These are phyloP conservation scores for Kuraishia piskuri DNA, from an alignment of 805 yeast species.

Conservation along the genomic window DNA sequence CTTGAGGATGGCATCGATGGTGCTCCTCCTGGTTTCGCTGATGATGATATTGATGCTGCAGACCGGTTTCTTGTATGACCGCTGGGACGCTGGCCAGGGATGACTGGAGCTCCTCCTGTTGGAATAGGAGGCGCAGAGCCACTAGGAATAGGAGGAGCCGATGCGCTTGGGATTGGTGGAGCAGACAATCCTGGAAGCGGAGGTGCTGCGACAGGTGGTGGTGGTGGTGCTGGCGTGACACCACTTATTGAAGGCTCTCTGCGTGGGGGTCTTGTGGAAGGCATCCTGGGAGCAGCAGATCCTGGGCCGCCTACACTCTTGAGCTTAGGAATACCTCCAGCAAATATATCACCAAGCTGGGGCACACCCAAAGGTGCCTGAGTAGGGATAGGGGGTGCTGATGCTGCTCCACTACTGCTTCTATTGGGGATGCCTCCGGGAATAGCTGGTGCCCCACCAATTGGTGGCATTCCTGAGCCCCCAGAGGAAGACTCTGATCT, in stretches of 20 bases:
- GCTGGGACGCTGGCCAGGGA: slow-evolving; percentile 1
- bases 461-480: slow-evolving; percentile 11
- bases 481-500: slow-evolving; percentile 19
- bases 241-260: neutral
- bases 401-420: neutral
- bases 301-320: slow-evolving; percentile 32
- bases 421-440: slow-evolving; percentile 10
- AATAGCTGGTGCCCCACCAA: slow-evolving; percentile 17
- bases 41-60: slow-evolving; percentile 8
- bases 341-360: slow-evolving; percentile 59
- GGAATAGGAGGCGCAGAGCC: slow-evolving; percentile 4
- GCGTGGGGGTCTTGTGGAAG: slow-evolving; percentile 12
- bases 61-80: neutral
- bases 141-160: slow-evolving; percentile 18
- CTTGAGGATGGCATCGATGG: slow-evolving; percentile 15
- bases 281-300: slow-evolving; percentile 6
- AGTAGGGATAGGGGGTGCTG: slow-evolving; percentile 12
- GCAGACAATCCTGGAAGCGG: slow-evolving; percentile 12
- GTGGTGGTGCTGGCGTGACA: slow-evolving; percentile 6
- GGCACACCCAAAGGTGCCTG: slow-evolving; percentile 30
- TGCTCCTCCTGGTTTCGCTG: slow-evolving; percentile 9
- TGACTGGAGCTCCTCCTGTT: neutral
- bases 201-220: slow-evolving; percentile 8
- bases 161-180: slow-evolving; percentile 21
- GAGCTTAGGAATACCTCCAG: slow-evolving; percentile 74